Evolutionary conservation across 2,329 filamentous ascomycete species (phyloP), one percentile per base, ranked within the genome.

Genomic region (Fusarium nelsonii): DNA sequence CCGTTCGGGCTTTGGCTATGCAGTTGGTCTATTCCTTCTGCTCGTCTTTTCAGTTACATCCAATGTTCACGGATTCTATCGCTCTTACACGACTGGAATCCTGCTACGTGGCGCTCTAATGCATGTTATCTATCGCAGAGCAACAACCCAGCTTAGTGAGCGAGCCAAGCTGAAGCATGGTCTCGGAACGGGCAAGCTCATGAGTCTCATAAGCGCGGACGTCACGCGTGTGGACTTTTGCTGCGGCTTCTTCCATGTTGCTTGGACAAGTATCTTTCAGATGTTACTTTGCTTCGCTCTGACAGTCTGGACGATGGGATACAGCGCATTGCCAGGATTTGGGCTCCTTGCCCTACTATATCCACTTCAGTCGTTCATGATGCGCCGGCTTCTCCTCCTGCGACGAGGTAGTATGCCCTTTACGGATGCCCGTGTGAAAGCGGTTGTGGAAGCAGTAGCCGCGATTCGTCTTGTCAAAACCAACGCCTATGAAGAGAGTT

Each of bases 171-270:
- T 76, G 4, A 63, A 73, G 16, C 64, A 63, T 12, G 67, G 58
- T 1, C 61, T 75, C 1, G 69, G 62, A 1, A 75, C 70, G 0
- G 75, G 74, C 15, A 77, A 77, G 46, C 62, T 77, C 11, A 77
- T 75, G 69, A 77, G 75, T 37, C 52, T 77, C 14, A 77, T 77
- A 65, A 77, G 76, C 11, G 76, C 76, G 4, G 76, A 77, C 15
- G 74, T 77, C 15, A 77, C 76, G 2, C 74, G 76, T 6, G 52
- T 77, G 2, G 76, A 77, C 43, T 77, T 76, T 39, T 76, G 74
- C 59, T 77, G 76, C 28, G 73, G 73, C n/a, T 77, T 69, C 46
- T 77, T 78, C 37, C 76, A 78, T 53, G 66, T 76, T 1, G 65
- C 67, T 0, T 78, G 76, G 76, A 78, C 76, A 0, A 77, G 75